Evolutionary conservation across 352 stramenopile genomes (phyloP).

Genomic region (Globisporangium spinosum): DNA sequence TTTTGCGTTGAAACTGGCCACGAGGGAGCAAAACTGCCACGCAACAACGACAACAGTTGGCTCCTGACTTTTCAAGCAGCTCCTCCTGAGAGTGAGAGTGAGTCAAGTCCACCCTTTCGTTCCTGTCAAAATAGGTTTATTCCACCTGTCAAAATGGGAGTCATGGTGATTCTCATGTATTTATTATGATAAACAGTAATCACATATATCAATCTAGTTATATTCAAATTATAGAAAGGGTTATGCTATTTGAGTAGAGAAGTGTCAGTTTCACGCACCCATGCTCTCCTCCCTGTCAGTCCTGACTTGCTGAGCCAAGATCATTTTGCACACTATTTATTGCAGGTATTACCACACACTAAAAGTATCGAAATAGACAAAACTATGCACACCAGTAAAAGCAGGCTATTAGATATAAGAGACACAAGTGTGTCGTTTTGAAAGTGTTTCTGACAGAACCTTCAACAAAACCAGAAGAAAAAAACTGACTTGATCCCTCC

Average conservation of each 20-base stretch:
- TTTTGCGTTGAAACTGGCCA: not conserved
- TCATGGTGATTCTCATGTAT: not conserved
- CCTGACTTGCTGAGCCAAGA: not conserved
- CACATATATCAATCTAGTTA: no score
- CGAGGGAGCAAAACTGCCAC: not conserved
- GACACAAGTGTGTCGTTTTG: not conserved
- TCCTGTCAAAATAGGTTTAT: not conserved
- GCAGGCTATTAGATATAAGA: no score
- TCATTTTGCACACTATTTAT: not conserved
- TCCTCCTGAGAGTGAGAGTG: no score
- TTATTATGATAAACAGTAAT: not conserved
- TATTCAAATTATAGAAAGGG: not conserved
- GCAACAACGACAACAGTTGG: not conserved
- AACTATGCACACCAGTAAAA: not conserved
- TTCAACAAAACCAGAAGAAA: not conserved
- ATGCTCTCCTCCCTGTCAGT: not conserved
- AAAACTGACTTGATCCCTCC: not conserved
- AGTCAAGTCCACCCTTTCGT: not conserved
- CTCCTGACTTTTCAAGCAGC: not conserved
- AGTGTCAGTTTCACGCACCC: not conserved
- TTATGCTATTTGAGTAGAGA: not conserved
- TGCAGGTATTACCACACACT: not conserved
- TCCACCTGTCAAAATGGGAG: not conserved
- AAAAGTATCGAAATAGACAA: not conserved
- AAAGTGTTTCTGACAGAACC: not conserved